phyloP scores from a whole-genome alignment of 2,329 filamentous ascomycete genomes.

The Incumbomyces delicatus region DNA sequence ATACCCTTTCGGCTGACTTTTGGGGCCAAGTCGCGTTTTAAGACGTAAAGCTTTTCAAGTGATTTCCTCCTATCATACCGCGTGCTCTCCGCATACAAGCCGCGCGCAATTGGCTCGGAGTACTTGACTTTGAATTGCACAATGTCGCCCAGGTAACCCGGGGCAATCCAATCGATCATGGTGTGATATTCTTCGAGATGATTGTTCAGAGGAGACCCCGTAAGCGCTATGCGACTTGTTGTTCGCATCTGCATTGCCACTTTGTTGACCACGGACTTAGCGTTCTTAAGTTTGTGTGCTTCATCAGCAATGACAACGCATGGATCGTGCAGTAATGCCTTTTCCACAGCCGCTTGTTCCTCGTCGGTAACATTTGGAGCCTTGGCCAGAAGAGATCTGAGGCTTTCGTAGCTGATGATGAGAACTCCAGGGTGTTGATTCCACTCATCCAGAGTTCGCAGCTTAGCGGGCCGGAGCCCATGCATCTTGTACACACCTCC shows the following conservation, averaged over 20 bases:
- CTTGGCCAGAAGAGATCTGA: conserved; percentile 40
- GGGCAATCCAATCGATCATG: conserved; percentile 83
- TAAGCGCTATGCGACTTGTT: conserved; percentile 67
- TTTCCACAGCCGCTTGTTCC: conserved; percentile 29
- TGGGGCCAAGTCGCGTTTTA: conserved; percentile 63
- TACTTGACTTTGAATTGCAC: conserved; percentile 63
- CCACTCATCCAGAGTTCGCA: conserved; percentile 25
- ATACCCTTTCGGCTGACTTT: conserved; percentile 56
- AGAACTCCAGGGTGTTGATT: conserved; percentile 59
- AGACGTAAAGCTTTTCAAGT: conserved; percentile 56
- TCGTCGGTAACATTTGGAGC: conserved; percentile 11
- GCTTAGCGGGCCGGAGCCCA: not conserved
- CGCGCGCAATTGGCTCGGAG: conserved; percentile 60
- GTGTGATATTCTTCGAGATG: conserved; percentile 72
- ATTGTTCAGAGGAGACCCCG: conserved; percentile 78
- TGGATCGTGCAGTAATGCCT: conserved; percentile 48
- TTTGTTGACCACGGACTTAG: conserved; percentile 40
- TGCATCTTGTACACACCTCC: conserved; percentile 36
- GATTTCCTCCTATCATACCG: conserved; percentile 46
- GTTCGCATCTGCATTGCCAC: conserved; percentile 54
- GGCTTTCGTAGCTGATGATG: conserved; percentile 65
- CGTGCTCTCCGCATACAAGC: conserved; percentile 58
- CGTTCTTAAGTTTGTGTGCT: conserved; percentile 70
- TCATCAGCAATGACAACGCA: conserved; percentile 77
- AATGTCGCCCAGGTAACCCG: conserved; percentile 61